Conservation (phyloP, 2,329 filamentous ascomycete genomes). For the Apiospora hydei region DNA sequence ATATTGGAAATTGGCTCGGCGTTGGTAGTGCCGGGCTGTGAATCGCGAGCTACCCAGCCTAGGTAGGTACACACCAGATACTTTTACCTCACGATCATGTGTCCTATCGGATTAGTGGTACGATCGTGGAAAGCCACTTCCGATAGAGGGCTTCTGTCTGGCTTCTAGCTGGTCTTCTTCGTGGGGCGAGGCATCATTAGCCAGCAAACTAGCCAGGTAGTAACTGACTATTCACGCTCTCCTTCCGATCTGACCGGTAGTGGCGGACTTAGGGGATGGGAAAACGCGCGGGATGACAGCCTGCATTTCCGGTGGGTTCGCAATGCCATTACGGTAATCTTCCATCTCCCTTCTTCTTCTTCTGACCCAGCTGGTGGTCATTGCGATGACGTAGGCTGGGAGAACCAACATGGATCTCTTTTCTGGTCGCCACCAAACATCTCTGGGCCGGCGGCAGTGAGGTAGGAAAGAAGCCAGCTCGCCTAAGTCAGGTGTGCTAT, state of each 20-base stretch:
- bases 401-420: neutral
- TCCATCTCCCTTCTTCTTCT: neutral
- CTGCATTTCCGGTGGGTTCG: neutral
- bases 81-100: neutral
- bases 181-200: neutral
- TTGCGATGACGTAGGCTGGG: neutral
- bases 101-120: neutral
- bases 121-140: neutral
- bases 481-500: neutral
- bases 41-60: neutral
- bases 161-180: neutral
- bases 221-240: neutral
- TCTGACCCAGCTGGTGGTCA: neutral
- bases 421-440: neutral
- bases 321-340: neutral
- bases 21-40: neutral
- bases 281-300: neutral
- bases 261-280: neutral
- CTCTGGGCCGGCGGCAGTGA: neutral
- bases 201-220: neutral
- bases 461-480: neutral
- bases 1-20: neutral
- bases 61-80: neutral
- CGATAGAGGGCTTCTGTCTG: neutral
- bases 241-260: neutral